These are phyloP conservation scores for Heritiera fomes DNA, from an alignment of 345 rosid genomes.

Conservation along the genomic window DNA sequence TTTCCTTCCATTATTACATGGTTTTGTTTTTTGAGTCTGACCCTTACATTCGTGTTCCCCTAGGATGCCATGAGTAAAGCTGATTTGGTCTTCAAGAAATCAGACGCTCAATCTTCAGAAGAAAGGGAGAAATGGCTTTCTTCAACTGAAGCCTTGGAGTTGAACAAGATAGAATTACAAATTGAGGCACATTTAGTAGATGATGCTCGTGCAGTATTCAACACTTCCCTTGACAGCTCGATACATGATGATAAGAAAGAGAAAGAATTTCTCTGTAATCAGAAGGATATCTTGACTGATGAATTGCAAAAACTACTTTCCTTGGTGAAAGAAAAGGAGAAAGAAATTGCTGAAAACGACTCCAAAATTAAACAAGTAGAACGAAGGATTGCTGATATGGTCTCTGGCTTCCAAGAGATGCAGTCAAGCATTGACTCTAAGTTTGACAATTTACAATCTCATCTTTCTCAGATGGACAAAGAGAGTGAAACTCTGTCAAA, in stretches of 20 bases:
- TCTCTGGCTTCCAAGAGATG: constrained; percentile 59
- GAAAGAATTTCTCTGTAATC: constrained; percentile 48
- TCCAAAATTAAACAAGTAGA: constrained; percentile 55
- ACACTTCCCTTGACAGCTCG: constrained; percentile 49
- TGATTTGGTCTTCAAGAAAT: constrained; percentile 46
- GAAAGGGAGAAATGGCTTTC: constrained; percentile 65
- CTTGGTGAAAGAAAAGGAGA: constrained; percentile 66
- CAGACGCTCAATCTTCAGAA: constrained; percentile 42
- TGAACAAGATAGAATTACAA: constrained; percentile 61
- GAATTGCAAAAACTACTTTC: constrained; percentile 70
- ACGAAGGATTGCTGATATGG: constrained; percentile 49
- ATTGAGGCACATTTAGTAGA: constrained; percentile 58
- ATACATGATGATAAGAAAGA: constrained; percentile 58
- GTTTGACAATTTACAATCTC: constrained; percentile 45
- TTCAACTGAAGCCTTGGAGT: constrained; percentile 60
- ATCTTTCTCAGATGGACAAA: constrained; percentile 44
- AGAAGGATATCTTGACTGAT: constrained; percentile 47
- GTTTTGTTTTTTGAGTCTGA: neutral
- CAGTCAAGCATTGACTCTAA: constrained; percentile 52
- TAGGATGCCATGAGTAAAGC: constrained; percentile 68
- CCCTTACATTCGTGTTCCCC: constrained; percentile 13
- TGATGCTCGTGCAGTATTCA: constrained; percentile 49
- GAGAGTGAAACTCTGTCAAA: constrained; percentile 49
- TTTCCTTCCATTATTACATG: constrained; percentile 1
- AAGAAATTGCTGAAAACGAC: constrained; percentile 65